Evolutionary conservation across 345 rosid species (phyloP).

Genomic region (Gossypium raimondii): DNA sequence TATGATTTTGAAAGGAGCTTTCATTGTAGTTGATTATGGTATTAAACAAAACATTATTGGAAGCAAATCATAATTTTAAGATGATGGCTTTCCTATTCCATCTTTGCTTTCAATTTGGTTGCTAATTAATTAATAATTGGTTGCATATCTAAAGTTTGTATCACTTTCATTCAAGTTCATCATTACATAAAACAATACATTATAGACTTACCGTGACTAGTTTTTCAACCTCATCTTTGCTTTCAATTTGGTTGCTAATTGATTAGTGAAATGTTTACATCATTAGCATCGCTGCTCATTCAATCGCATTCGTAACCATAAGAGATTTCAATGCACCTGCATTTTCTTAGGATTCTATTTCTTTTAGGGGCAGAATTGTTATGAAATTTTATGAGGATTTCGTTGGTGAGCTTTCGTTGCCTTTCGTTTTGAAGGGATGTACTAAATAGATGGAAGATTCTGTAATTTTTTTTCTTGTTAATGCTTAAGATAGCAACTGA

Average conservation of each 20-base stretch:
- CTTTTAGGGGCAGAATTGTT: constrained; percentile 20
- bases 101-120: neutral
- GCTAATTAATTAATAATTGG: neutral
- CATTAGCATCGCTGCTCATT: neutral
- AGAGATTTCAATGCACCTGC: too few relatives aligned
- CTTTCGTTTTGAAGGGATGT: constrained; percentile 61
- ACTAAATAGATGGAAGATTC: neutral
- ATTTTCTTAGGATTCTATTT: too few relatives aligned
- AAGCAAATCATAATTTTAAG: too few relatives aligned
- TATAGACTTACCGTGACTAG: too few relatives aligned
- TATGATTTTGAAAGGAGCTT: too few relatives aligned
- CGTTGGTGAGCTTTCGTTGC: constrained; percentile 57
- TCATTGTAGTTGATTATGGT: too few relatives aligned
- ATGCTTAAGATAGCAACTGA: neutral
- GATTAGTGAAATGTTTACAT: neutral
- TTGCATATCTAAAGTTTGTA: neutral
- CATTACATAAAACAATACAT: too few relatives aligned
- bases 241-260: neutral
- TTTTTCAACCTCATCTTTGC: neutral
- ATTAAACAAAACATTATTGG: too few relatives aligned
- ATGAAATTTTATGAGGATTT: constrained; percentile 91
- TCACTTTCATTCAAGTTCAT: too few relatives aligned
- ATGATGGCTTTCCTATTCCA: too few relatives aligned
- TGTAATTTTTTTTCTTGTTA: neutral
- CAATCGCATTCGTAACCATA: too few relatives aligned